Base-by-base conservation (phyloP, 441 rosid species). In the Aleurites moluccanus region DNA sequence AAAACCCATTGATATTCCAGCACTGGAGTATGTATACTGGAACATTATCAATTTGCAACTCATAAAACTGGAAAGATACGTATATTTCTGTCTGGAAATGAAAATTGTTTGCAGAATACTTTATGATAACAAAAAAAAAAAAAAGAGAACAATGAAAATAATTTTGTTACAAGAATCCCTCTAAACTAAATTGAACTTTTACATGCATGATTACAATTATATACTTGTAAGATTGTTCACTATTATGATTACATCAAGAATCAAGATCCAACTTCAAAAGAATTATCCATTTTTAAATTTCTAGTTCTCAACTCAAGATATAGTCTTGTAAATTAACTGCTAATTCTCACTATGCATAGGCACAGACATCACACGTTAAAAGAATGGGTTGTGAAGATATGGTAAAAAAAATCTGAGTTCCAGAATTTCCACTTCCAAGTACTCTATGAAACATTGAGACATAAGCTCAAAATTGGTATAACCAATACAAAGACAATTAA, bases 151-250 rank as follows among this genome's bases (percentile, higher is more conserved):
- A 13, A n/a, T n/a, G n/a, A n/a, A n/a, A n/a, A n/a, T n/a, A n/a
- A n/a, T n/a, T n/a, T n/a, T n/a, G n/a, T n/a, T n/a, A n/a, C n/a
- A n/a, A n/a, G n/a, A n/a, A n/a, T n/a, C n/a, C n/a, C n/a, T n/a
- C n/a, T n/a, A n/a, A n/a, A n/a, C n/a, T n/a, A n/a, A n/a, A n/a
- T n/a, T n/a, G n/a, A n/a, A n/a, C n/a, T n/a, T n/a, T n/a, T n/a
- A n/a, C 27, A 69, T 69, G 33, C 59, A 69, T 30, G 47, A 53
- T 56, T 14, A 53, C 14, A n/a, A n/a, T n/a, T n/a, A n/a, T n/a
- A n/a, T n/a, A n/a, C n/a, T n/a, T n/a, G n/a, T n/a, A n/a, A n/a
- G n/a, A n/a, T n/a, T n/a, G n/a, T n/a, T 47, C n/a, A n/a, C n/a
- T n/a, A 44, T 21, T 10, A 68, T 47, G 30, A 49, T 1, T 27